These are phyloP conservation scores for Alternaria sp. DNA, from an alignment of 2,329 filamentous ascomycete species.

Conservation along the genomic window DNA sequence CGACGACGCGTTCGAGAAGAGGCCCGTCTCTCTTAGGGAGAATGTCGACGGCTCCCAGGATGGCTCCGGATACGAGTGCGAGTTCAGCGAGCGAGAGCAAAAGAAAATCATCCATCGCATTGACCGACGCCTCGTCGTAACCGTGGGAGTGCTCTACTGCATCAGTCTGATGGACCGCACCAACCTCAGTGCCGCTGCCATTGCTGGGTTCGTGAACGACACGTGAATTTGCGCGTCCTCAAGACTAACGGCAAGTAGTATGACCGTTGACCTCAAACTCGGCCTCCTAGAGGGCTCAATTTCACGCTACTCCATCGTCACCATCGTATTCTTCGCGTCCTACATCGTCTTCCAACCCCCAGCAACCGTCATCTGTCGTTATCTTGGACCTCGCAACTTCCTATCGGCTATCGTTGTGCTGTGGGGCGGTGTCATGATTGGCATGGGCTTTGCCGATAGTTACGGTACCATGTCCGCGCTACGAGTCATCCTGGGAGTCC, in stretches of 20 bases:
- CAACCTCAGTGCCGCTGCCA: conserved; percentile 74
- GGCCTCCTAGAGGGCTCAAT: conserved; percentile 34
- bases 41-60: conserved; percentile 33
- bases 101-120: conserved; percentile 71
- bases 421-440: conserved; percentile 55
- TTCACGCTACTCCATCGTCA: conserved; percentile 63
- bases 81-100: conserved; percentile 67
- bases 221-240: background rate
- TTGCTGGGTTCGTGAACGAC: conserved; percentile 63
- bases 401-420: conserved; percentile 42
- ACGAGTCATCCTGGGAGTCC: conserved; percentile 48
- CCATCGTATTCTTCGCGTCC: conserved; percentile 56
- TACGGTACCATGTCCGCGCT: conserved; percentile 48
- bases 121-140: conserved; percentile 63
- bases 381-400: conserved; percentile 50
- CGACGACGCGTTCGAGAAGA: conserved; percentile 34
- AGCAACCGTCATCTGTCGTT: conserved; percentile 50
- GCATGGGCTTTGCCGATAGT: conserved; percentile 49
- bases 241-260: conserved; percentile 42
- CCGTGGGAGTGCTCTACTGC: conserved; percentile 69
- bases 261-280: conserved; percentile 48
- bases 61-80: conserved; percentile 35
- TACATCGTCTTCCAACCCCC: conserved; percentile 53
- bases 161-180: conserved; percentile 80
- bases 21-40: conserved; percentile 25